Evolutionary conservation across 805 yeast genomes (phyloP).

Genomic region (Isabelozyma gotoi): DNA sequence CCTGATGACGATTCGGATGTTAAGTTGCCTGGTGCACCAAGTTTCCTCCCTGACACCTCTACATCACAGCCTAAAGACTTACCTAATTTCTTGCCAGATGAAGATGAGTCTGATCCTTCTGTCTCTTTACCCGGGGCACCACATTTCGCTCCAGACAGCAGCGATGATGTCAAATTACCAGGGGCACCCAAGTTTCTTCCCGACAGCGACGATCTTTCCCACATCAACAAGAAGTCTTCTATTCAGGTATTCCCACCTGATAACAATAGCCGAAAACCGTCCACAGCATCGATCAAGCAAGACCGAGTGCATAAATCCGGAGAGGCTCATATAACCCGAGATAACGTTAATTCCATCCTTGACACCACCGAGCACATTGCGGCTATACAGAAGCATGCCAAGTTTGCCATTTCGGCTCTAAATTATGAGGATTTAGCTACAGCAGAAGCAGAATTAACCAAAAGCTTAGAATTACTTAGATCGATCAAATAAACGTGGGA

Average conservation of each 20-base stretch:
- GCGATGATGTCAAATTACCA: slow-evolving; percentile 29
- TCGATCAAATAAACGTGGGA: background rate
- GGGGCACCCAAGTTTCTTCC: slow-evolving; percentile 45
- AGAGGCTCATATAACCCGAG: slow-evolving; percentile 19
- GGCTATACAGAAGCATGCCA: slow-evolving; percentile 66
- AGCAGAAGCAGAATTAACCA: slow-evolving; percentile 58
- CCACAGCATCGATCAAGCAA: background rate
- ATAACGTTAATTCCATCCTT: slow-evolving; percentile 49
- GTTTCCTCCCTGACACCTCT: slow-evolving; percentile 1
- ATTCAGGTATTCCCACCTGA: slow-evolving; percentile 35
- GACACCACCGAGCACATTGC: slow-evolving; percentile 55
- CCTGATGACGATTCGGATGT: slow-evolving; percentile 1
- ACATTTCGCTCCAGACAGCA: slow-evolving; percentile 28
- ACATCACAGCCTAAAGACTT: background rate
- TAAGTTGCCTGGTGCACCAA: slow-evolving; percentile 21
- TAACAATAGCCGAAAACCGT: background rate
- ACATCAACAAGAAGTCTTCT: slow-evolving; percentile 36
- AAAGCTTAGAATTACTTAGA: slow-evolving; percentile 50
- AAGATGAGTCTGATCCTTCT: slow-evolving; percentile 11
- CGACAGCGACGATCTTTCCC: slow-evolving; percentile 32
- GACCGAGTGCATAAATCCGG: background rate
- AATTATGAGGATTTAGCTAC: slow-evolving; percentile 74
- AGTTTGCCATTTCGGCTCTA: slow-evolving; percentile 75
- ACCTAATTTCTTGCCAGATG: slow-evolving; percentile 10
- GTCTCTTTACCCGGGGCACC: slow-evolving; percentile 39